A percentile compares a stretch with the other conserved stretches of the same genome.
These are phyloP conservation scores for Neoconidiobolus thromboides DNA, from an alignment of 371 early-diverging fungal genomes.

Conservation along the genomic window DNA sequence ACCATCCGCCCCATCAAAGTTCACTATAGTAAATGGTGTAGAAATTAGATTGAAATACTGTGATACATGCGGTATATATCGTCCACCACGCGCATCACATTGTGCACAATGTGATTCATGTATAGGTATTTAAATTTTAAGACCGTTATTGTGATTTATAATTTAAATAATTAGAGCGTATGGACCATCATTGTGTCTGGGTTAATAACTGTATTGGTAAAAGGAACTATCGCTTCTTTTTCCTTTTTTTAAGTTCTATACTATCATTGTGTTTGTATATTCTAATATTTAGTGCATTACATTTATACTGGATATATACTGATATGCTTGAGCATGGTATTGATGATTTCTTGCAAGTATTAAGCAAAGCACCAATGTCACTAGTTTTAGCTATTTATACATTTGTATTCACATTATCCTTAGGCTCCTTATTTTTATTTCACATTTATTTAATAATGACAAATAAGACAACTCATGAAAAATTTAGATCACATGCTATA, in stretches of 20 bases:
- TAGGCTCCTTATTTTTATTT: slow-evolving; percentile 48
- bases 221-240: slow-evolving; percentile 73
- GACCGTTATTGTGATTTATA: background rate
- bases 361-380: background rate
- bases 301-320: slow-evolving; percentile 12
- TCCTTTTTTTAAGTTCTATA: slow-evolving; percentile 22
- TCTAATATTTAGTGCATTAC: slow-evolving; percentile 26
- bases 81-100: slow-evolving; percentile 76
- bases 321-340: background rate
- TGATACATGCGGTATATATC: slow-evolving; percentile 66
- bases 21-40: slow-evolving; percentile 27
- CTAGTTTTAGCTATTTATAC: slow-evolving; percentile 35
- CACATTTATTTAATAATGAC: slow-evolving; percentile 48
- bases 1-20: slow-evolving; percentile 22
- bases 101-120: slow-evolving; percentile 80
- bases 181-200: slow-evolving; percentile 92
- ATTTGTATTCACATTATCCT: slow-evolving; percentile 34
- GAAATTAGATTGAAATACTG: slow-evolving; percentile 65
- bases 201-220: slow-evolving; percentile 82
- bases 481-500: slow-evolving; percentile 19
- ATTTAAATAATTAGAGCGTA: slow-evolving; percentile 25
- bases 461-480: slow-evolving; percentile 77
- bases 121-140: slow-evolving; percentile 30
- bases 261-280: slow-evolving; percentile 21
- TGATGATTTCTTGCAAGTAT: background rate